Base-by-base conservation (phyloP, 768 basidiomycete genomes). In the Boletus patriciae region DNA sequence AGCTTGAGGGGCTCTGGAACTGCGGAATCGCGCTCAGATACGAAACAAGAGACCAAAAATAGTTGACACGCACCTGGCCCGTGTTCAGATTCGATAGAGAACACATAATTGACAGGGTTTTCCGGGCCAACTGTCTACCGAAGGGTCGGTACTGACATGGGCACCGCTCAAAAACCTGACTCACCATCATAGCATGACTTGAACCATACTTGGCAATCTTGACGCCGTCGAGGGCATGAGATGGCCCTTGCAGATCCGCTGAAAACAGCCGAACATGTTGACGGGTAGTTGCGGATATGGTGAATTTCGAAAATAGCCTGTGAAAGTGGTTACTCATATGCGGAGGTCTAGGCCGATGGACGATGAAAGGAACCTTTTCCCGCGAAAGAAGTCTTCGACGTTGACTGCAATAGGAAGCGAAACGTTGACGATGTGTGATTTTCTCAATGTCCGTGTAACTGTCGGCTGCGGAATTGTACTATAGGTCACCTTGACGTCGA, bases 371-470 rank as follows among this genome's bases (percentile, higher is more conserved):
- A 37, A 94, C 96, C 85, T 86, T 54, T 83, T 78, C 27, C 88
- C 88, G 21, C 96, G 85, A 78, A 98, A 98, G 72, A 93, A 95
- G 69, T 99, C 97, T 72, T 98, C 91, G 0, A 98, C 96, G 55
- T 95, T 97, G 55, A 98, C 90, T 3, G 89, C 84, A 43, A 99
- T 78, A 0, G 96, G 95, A 4, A 98, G 77, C 0, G 88, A 80
- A 8, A 88, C 85, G 15, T 81, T 77, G 5, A 95, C 76, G 3
- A 78, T 71, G 55, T 82, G 80, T 13, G 81, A 78, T 31, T 83
- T 76, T 38, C 75, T 77, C 27, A 92, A 70, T 6, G 71, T 80
- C 37, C 93, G 81, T 16, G 71, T 70, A 6, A 87, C 61, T 4
- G 72, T 72, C 1, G 85, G 80, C 56, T 88, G 82, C 2, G 74